Percentiles rank a stretch among this genome's conserved stretches.
Conservation (phyloP, 2,329 filamentous ascomycete species). For the Fusarium cyanostomum region DNA sequence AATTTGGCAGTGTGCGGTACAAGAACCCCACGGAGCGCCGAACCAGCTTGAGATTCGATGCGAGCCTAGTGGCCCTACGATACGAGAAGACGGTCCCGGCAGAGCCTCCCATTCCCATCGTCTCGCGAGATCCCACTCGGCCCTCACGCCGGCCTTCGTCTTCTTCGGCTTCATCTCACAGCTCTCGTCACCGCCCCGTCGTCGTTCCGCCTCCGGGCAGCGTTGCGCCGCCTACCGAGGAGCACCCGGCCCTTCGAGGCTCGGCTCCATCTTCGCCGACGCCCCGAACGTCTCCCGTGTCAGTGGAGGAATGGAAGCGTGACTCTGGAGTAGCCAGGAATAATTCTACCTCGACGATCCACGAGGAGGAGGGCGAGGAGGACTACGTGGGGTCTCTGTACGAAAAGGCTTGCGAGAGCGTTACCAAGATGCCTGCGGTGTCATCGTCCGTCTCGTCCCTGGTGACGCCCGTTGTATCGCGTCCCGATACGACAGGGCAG, state of each 20-base stretch:
- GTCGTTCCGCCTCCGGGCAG: constrained; percentile 45
- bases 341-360: constrained; percentile 51
- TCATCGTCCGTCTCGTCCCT: constrained; percentile 27
- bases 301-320: constrained; percentile 58
- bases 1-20: constrained; percentile 55
- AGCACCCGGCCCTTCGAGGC: constrained; percentile 62
- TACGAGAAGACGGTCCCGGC: constrained; percentile 70
- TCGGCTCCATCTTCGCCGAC: constrained; percentile 33
- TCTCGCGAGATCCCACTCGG: constrained; percentile 55
- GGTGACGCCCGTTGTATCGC: constrained; percentile 27
- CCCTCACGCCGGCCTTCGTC: constrained; percentile 40
- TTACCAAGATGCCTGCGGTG: constrained; percentile 17
- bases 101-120: constrained; percentile 65
- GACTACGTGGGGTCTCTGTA: constrained; percentile 42
- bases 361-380: constrained; percentile 54
- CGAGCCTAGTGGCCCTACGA: constrained; percentile 62
- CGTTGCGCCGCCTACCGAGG: constrained; percentile 58
- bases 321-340: constrained; percentile 64
- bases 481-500: constrained; percentile 22
- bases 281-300: constrained; percentile 37
- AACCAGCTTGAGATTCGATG: constrained; percentile 57
- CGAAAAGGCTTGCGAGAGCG: constrained; percentile 6
- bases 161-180: constrained; percentile 36
- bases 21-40: constrained; percentile 50
- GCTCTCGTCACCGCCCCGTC: constrained; percentile 42